Base-by-base conservation (phyloP, 108 stramenopile genomes). In the Cyclotella kingstonii region DNA sequence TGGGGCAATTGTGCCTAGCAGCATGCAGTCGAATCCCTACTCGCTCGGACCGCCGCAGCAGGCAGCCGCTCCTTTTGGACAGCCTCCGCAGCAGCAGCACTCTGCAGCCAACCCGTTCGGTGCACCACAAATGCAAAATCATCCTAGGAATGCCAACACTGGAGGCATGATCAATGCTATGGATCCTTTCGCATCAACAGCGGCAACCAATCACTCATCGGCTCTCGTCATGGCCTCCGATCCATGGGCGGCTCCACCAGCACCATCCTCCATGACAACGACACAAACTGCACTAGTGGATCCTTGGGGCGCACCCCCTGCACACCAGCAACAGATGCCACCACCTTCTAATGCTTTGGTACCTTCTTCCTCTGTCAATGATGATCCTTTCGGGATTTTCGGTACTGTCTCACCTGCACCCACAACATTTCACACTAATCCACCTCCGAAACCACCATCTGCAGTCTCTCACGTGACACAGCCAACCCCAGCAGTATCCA, bases 1-100 rank as follows among this genome's bases (percentile, higher is more conserved):
- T 23, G 79, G 76, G 42, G 89, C 85, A 23, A 51, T 89, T 49
- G 87, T 89, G 8, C 73, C 81, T 5, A 76, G 82, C 5, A 65
- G 68, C 21, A 61, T 71, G 49, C 83, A 66, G 50, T 70, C 67
- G 42, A 83, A 84, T 51, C 85, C 72, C 6, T 73, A 73, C 40
- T 56, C 68, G 1, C 14, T 66, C 34, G 57, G 56, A 46, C 62
- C 53, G n/a, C n/a, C n/a, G n/a, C n/a, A n/a, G n/a, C n/a, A n/a
- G n/a, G n/a, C n/a, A n/a, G n/a, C n/a, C n/a, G n/a, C n/a, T n/a
- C n/a, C n/a, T 23, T 39, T 28, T 35, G 70, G 53, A 34, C 23
- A 34, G 26, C 46, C 61, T 14, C 60, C 63, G 49, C 74, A 50
- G 10, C 75, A 54, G 49, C 64, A 31, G 22, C 64, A 44, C 38